These are phyloP conservation scores for Lasiodiplodia sp. DNA, from an alignment of 2,329 filamentous ascomycete species.

Conservation along the genomic window DNA sequence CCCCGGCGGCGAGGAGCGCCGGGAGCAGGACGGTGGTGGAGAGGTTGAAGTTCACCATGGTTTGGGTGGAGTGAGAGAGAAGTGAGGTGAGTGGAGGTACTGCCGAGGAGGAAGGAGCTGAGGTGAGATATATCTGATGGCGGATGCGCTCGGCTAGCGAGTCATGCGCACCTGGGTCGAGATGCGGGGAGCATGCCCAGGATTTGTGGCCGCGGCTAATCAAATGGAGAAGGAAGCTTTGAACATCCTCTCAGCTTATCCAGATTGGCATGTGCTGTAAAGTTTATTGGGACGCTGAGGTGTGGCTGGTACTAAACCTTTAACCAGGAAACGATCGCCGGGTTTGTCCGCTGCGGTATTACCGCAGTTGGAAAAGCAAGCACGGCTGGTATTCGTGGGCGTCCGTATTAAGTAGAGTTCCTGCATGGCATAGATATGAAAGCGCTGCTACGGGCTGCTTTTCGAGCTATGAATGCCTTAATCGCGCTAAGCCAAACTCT, in stretches of 20 bases:
- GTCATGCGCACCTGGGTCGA: not conserved
- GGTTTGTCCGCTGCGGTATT: not conserved
- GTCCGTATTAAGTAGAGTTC: not conserved
- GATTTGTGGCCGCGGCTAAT: not conserved
- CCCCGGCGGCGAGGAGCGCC: not conserved
- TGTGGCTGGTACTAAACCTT: not conserved
- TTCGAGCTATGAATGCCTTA: too few relatives aligned
- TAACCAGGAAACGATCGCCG: not conserved
- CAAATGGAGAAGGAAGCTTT: not conserved
- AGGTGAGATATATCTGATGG: constrained; percentile 11
- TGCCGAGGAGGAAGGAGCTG: not conserved
- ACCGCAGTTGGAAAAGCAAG: not conserved
- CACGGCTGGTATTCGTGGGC: too few relatives aligned
- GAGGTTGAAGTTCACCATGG: constrained; percentile 22
- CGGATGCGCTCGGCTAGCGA: constrained; percentile 9
- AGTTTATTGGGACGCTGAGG: not conserved
- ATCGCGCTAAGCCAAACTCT: not conserved
- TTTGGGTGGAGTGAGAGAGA: not conserved
- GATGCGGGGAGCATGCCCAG: not conserved
- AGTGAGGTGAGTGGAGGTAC: not conserved
- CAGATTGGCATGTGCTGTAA: not conserved
- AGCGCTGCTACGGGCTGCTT: too few relatives aligned
- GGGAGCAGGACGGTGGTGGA: constrained; percentile 24
- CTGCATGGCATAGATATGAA: not conserved
- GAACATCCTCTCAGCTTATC: not conserved